Evolutionary conservation across 176 grass and related monocot species (phyloP).

Genomic region (Oryza rufipogon): DNA sequence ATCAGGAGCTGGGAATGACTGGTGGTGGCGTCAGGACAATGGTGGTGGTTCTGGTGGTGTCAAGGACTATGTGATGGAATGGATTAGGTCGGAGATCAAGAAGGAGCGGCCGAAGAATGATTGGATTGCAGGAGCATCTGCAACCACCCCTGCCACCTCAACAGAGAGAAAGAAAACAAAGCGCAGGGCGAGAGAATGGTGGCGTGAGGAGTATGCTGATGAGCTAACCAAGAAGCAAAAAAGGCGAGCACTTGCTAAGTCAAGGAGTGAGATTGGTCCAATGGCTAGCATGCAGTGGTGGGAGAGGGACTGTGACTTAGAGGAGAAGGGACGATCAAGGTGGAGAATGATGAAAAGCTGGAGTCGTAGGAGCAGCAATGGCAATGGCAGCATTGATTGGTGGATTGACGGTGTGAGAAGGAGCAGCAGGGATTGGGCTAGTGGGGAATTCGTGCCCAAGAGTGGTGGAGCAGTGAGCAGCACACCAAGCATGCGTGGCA

Average conservation of each 20-base stretch:
- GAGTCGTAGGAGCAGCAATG: constrained; percentile 64
- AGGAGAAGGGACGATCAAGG: constrained; percentile 58
- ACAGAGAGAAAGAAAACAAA: constrained; percentile 57
- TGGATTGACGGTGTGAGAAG: constrained; percentile 68
- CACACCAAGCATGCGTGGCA: constrained; percentile 97
- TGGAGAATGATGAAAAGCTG: constrained; percentile 78
- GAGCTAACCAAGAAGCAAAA: constrained; percentile 92
- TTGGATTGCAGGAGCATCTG: constrained; percentile 59
- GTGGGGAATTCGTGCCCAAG: constrained; percentile 69
- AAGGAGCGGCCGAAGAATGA: constrained; percentile 87
- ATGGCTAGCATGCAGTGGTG: constrained; percentile 68
- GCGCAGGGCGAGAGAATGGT: constrained; percentile 77
- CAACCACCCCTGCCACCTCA: constrained; percentile 39
- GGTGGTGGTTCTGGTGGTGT: constrained; percentile 48
- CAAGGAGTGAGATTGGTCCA: constrained; percentile 49
- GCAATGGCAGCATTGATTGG: constrained; percentile 54
- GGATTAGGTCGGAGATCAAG: constrained; percentile 96
- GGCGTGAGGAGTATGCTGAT: constrained; percentile 94
- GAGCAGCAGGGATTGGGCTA: constrained; percentile 61
- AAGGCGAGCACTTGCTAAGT: constrained; percentile 56
- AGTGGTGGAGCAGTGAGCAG: constrained; percentile 84
- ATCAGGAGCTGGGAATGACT: constrained; percentile 60
- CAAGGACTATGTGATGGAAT: constrained; percentile 98
- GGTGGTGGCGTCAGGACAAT: constrained; percentile 97
- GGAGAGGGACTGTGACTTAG: constrained; percentile 68